These are phyloP conservation scores for Coemansia sp. DNA, from an alignment of 192 early-diverging fungal species.

Conservation along the genomic window DNA sequence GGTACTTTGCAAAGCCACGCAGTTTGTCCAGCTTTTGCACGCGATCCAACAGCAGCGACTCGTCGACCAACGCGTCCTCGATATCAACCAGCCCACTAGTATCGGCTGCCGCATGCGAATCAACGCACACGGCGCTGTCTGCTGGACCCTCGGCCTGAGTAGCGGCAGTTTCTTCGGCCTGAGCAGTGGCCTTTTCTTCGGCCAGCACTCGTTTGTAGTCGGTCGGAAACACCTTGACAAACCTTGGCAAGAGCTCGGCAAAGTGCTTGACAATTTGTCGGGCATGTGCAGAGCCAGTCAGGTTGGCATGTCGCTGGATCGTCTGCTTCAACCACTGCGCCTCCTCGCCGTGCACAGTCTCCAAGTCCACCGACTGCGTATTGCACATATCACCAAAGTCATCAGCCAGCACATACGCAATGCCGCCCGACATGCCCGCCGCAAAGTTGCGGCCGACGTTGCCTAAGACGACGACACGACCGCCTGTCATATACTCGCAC, in stretches of 20 bases:
- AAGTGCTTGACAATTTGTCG: slow-evolving; percentile 69
- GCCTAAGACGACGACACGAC: slow-evolving; percentile 87
- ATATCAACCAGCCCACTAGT: slow-evolving; percentile 74
- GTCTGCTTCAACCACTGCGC: slow-evolving; percentile 68
- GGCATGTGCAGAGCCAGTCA: slow-evolving; percentile 79
- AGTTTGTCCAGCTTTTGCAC: slow-evolving; percentile 84
- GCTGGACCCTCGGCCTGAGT: background rate
- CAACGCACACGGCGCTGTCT: background rate
- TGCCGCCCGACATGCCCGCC: slow-evolving; percentile 97
- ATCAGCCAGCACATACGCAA: slow-evolving; percentile 86
- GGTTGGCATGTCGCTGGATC: slow-evolving; percentile 76
- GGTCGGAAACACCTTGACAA: slow-evolving; percentile 90
- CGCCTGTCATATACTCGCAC: slow-evolving; percentile 99
- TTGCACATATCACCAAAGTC: slow-evolving; percentile 74
- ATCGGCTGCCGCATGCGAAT: slow-evolving; percentile 30
- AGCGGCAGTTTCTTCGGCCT: slow-evolving; percentile 57
- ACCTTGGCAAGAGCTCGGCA: slow-evolving; percentile 66
- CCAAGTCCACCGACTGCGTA: slow-evolving; percentile 87
- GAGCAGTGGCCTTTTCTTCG: slow-evolving; percentile 52
- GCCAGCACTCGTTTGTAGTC: slow-evolving; percentile 86
- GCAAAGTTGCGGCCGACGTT: slow-evolving; percentile 94
- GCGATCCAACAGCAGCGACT: slow-evolving; percentile 67
- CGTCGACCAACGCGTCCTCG: slow-evolving; percentile 84
- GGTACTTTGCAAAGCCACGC: slow-evolving; percentile 93
- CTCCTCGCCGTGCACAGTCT: slow-evolving; percentile 75